These are phyloP conservation scores for Mortierella polycephala DNA, from an alignment of 371 early-diverging fungal species.

Conservation along the genomic window DNA sequence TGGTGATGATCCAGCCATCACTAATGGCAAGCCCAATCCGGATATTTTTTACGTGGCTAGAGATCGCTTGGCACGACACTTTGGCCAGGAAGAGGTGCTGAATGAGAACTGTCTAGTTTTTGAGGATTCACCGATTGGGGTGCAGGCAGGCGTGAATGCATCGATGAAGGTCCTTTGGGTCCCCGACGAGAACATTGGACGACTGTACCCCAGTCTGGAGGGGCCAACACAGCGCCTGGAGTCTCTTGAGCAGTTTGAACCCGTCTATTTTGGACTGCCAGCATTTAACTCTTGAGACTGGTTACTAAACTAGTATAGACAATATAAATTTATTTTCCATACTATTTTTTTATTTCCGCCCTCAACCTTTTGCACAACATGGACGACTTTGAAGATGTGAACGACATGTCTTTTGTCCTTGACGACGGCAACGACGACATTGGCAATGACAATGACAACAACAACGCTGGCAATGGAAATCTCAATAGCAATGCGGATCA, in stretches of 20 bases:
- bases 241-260: slow-evolving; percentile 78
- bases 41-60: slow-evolving; percentile 87
- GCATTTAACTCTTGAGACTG: slow-evolving; percentile 24
- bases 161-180: slow-evolving; percentile 89
- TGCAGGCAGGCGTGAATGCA: slow-evolving; percentile 85
- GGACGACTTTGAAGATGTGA: slow-evolving; percentile 18
- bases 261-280: slow-evolving; percentile 59
- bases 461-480: neutral
- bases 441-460: neutral
- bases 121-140: slow-evolving; percentile 91
- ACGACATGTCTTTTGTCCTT: slow-evolving; percentile 12
- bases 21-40: slow-evolving; percentile 88
- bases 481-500: neutral
- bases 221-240: slow-evolving; percentile 61
- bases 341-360: neutral
- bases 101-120: slow-evolving; percentile 85
- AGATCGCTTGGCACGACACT: slow-evolving; percentile 46
- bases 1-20: slow-evolving; percentile 87
- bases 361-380: neutral
- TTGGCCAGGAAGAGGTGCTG: slow-evolving; percentile 60
- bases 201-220: slow-evolving; percentile 44
- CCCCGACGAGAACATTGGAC: slow-evolving; percentile 69
- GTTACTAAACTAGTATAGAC: no score
- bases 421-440: slow-evolving; percentile 7
- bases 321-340: neutral